Percentiles rank a stretch among this genome's conserved stretches.
phyloP scores from a whole-genome alignment of 148 eudicot genomes.

The Rhododendron simsii region DNA sequence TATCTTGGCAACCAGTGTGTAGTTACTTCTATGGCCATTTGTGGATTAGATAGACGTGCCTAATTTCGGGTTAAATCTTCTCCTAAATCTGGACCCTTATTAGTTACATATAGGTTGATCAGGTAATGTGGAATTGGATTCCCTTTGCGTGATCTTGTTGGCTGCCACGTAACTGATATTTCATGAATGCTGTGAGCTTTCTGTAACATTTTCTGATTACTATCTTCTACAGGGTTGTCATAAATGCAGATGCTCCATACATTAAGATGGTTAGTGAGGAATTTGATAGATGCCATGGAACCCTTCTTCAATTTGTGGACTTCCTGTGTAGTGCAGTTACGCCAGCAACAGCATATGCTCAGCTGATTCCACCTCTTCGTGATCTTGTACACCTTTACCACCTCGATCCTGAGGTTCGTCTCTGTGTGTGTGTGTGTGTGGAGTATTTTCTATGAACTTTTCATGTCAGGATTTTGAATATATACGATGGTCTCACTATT shows the following conservation, averaged over 20 bases:
- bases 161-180: neutral
- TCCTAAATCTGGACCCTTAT: neutral
- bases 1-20: neutral
- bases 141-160: neutral
- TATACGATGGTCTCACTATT: neutral
- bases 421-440: neutral
- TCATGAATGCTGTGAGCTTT: neutral
- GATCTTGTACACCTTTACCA: conserved; percentile 81
- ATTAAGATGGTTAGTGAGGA: conserved; percentile 97
- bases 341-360: conserved; percentile 69
- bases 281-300: conserved; percentile 96
- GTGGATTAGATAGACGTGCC: neutral
- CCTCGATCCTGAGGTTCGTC: conserved; percentile 94
- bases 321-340: conserved; percentile 74
- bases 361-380: conserved; percentile 71
- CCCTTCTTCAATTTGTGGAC: conserved; percentile 97
- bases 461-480: neutral
- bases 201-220: neutral
- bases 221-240: conserved; percentile 67
- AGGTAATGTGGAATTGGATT: neutral
- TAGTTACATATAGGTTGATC: neutral
- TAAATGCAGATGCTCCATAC: conserved; percentile 75
- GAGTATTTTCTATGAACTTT: neutral
- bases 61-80: neutral
- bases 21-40: neutral